Evolutionary conservation across 805 yeast species (phyloP), one percentile per base, ranked within the genome.

Genomic region (Maudiozyma pseudohumilis): DNA sequence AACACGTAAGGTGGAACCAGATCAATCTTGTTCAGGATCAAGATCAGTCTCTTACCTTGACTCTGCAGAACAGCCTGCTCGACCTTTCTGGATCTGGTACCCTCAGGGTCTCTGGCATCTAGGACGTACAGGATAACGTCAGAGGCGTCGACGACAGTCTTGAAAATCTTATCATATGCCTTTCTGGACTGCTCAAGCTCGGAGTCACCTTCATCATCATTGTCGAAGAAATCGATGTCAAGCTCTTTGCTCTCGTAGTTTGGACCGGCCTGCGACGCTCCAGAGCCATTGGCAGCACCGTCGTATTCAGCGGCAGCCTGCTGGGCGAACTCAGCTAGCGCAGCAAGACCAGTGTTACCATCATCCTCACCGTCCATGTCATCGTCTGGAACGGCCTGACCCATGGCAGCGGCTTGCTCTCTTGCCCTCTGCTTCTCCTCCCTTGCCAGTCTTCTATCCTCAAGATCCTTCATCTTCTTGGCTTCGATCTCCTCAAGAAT

Each of bases 41-140:
- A 74, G 39, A 92, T 83, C 45, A 92, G 70, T 55, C 96, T 74
- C 61, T 92, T 92, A 32, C 62, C 59, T 42, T 83, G 82, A 49
- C 76, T 74, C 53, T 79, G 80, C 42, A 88, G 64, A 32, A 92
- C 86, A 3, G 94, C 84, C 57, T 85, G 82, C 67, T 92, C 98
- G 29, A 92, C 88, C 56, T 77, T 85, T 57, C 78, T 76, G 7
- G 96, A 87, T 55, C 98, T 76, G 3, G 97, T 89, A 15, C 86
- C 79, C 60, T 85, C 95, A 39, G 98, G 98, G 61, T 92, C 96
- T 61, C 98, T 79, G 1, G 98, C 95, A 63, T 89, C 98, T 54
- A 89, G 66, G n/a, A 89, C 96, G 55, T 92, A 89, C 39, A 88
- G 68, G 15, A 89, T 69, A 38, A 89, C 95, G 58, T 89, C 98